A percentile compares a stretch with the other conserved stretches of the same genome.
phyloP scores from a whole-genome alignment of 2,329 filamentous ascomycete species.

The Raffaelea deltoideospora region DNA sequence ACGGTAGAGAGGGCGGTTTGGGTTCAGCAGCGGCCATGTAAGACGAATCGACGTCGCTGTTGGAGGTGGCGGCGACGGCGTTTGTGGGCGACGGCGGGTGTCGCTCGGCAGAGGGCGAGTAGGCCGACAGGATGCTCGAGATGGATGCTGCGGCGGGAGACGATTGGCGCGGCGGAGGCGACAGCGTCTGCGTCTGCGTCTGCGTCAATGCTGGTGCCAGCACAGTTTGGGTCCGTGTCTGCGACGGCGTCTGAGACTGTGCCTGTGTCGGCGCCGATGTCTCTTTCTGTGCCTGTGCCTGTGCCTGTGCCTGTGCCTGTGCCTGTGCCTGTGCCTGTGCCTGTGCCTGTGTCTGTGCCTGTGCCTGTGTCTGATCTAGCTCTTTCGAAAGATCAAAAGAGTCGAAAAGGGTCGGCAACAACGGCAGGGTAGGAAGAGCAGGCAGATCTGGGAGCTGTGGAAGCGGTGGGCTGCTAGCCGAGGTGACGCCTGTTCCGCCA shows the following conservation, averaged over 20 bases:
- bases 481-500: no score
- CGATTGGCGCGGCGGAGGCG: slow-evolving; percentile 8
- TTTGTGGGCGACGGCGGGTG: no score
- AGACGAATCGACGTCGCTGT: slow-evolving; percentile 19
- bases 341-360: neutral
- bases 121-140: slow-evolving; percentile 40
- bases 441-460: neutral
- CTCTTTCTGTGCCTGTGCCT: no score
- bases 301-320: neutral
- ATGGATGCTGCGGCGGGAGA: slow-evolving; percentile 22
- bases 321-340: neutral
- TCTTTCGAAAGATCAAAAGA: neutral
- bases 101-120: no score
- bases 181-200: slow-evolving; percentile 8
- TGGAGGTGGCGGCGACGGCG: slow-evolving; percentile 20
- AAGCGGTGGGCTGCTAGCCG: no score
- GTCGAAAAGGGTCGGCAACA: neutral
- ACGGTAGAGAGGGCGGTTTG: no score
- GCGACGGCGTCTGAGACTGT: neutral
- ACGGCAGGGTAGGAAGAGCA: neutral
- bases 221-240: neutral
- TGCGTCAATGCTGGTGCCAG: slow-evolving; percentile 6
- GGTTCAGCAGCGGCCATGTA: slow-evolving; percentile 15
- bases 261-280: neutral
- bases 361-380: neutral